Evolutionary conservation across 768 basidiomycete species (phyloP).

Genomic region (Cystofilobasidium bisporidii): DNA sequence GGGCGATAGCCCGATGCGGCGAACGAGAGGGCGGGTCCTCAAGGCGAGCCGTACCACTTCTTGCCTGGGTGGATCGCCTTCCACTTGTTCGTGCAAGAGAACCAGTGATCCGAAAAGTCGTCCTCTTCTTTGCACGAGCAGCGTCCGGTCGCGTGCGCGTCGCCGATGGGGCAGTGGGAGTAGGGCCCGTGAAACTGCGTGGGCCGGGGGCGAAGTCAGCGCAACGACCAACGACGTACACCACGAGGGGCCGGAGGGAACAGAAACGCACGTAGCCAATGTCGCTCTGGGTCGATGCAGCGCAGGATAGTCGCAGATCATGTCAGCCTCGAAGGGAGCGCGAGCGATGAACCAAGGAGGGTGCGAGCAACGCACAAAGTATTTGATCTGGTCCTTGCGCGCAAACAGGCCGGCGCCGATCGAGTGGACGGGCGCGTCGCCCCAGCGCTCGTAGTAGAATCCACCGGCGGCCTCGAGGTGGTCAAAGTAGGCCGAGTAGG

Average conservation of each 20-base stretch:
- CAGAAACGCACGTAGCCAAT: no score
- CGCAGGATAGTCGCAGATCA: no score
- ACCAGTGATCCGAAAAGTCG: constrained; percentile 23
- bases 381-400: constrained; percentile 52
- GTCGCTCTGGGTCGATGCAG: no score
- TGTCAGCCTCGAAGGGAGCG: no score
- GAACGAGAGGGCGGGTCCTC: no score
- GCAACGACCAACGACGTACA: no score
- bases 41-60: constrained; percentile 8
- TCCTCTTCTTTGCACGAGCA: constrained; percentile 27
- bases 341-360: no score
- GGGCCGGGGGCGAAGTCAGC: no score
- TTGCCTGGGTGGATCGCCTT: constrained; percentile 16
- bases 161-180: constrained; percentile 17
- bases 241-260: no score
- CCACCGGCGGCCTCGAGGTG: constrained; percentile 10
- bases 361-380: no score
- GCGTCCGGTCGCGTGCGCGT: constrained; percentile 12
- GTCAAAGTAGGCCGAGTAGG: constrained; percentile 75
- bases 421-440: constrained; percentile 84
- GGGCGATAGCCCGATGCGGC: no score
- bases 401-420: constrained; percentile 85
- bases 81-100: constrained; percentile 14
- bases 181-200: constrained; percentile 6
- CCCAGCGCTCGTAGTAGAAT: constrained; percentile 73